Conservation (phyloP, 768 basidiomycete genomes). For the Hirschioporus abietinus region DNA sequence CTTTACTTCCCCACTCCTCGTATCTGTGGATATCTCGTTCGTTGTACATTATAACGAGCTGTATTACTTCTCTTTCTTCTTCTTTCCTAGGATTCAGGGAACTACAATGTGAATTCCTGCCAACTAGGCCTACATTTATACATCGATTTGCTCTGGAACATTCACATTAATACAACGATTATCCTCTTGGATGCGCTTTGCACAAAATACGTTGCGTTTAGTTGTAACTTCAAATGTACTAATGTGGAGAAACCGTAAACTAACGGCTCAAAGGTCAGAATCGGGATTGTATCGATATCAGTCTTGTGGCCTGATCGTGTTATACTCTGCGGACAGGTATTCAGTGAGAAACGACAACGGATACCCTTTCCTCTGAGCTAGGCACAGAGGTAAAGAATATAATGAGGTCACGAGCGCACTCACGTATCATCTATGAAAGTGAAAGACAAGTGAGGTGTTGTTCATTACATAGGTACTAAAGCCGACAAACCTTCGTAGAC, state of each 20-base stretch:
- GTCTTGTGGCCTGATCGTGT: too few relatives aligned
- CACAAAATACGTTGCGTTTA: neutral
- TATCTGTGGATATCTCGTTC: neutral
- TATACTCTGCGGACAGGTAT: neutral
- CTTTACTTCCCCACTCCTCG: neutral
- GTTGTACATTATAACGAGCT: neutral
- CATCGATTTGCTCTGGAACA: neutral
- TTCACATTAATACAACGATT: neutral
- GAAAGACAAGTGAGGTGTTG: slow-evolving; percentile 14
- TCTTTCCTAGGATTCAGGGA: neutral
- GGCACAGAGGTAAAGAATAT: neutral
- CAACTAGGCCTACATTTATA: neutral
- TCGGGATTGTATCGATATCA: neutral
- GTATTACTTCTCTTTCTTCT: neutral
- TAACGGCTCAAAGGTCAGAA: neutral
- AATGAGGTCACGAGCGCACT: slow-evolving; percentile 21
- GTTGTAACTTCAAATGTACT: neutral
- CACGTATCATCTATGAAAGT: slow-evolving; percentile 52
- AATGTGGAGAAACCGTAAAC: neutral
- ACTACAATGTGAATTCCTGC: neutral
- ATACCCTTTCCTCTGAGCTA: neutral
- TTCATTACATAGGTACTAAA: neutral
- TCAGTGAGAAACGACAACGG: neutral
- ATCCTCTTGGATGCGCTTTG: neutral
- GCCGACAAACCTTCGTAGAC: slow-evolving; percentile 66